Conservation (phyloP, 1,139 yeast genomes). For the Candida mesenterica region DNA sequence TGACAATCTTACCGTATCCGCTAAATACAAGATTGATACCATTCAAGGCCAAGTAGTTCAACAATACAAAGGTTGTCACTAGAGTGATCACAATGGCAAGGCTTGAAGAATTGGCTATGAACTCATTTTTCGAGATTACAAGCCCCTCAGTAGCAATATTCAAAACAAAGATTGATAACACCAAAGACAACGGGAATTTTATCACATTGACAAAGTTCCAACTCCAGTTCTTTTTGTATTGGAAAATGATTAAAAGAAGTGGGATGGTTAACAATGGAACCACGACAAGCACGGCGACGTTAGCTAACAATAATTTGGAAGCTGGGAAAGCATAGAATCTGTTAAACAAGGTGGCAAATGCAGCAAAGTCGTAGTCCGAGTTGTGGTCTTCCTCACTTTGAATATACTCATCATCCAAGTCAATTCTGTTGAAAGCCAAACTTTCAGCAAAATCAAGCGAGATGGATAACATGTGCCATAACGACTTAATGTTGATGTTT, state of each 20-base stretch:
- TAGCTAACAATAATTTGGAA: constrained; percentile 44
- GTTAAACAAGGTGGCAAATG: constrained; percentile 64
- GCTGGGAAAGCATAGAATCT: constrained; percentile 55
- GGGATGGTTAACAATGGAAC: constrained; percentile 55
- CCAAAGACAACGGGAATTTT: constrained; percentile 58
- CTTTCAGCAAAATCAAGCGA: constrained; percentile 55
- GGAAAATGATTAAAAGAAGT: constrained; percentile 46
- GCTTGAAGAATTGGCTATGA: constrained; percentile 58
- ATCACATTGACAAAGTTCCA: constrained; percentile 36
- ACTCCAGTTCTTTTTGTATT: constrained; percentile 51
- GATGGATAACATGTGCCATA: constrained; percentile 81
- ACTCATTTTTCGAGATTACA: constrained; percentile 43
- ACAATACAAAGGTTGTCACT: constrained; percentile 48
- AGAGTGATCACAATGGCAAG: constrained; percentile 34
- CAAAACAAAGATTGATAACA: constrained; percentile 39
- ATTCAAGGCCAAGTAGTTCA: constrained; percentile 58
- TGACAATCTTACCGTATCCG: constrained; percentile 44
- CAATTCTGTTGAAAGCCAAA: constrained; percentile 40
- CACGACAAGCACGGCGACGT: constrained; percentile 48
- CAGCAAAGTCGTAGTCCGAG: constrained; percentile 40
- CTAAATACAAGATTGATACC: constrained; percentile 41
- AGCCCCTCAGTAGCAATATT: constrained; percentile 35
- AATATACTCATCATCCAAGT: constrained; percentile 33
- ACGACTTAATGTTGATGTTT: constrained; percentile 60
- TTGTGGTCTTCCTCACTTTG: constrained; percentile 7